Base-by-base conservation (phyloP, 768 basidiomycete genomes). In the Obba rivulosa region DNA sequence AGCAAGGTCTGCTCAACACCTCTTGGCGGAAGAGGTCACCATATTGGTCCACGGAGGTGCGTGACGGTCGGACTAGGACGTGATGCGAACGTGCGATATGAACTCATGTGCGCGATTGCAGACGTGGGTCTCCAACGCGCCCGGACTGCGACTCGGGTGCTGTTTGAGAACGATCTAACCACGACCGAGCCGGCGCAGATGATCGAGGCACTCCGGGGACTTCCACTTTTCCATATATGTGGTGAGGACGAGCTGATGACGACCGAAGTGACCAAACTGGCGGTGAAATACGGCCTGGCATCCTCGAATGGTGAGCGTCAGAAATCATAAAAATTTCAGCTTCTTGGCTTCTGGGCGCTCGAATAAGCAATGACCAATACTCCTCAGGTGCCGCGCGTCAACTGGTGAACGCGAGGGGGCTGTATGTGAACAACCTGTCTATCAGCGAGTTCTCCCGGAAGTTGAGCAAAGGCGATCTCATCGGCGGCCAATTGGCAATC, bases 371-470 rank as follows among this genome's bases (percentile, higher is more conserved):
- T 39, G 39, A 41, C 34, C 25, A 11, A 13, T 14, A 21, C n/a
- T 13, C 4, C n/a, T 17, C 47, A 90, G 89, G 79, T 49, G 83
- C 80, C 39, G 85, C 87, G 1, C 73, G 75, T 35, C 72, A 76
- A 28, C 72, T 91, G 16, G 72, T 87, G 23, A 62, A 74, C 40
- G 73, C 78, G 1, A 79, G 81, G 21, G 90, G 89, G 8, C 66
- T 92, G 13, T 87, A 87, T 61, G 56, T 88, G 34, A 93, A 95
- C 62, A 81, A 83, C 44, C 47, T 57, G 4, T 72, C 75, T 7
- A 70, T 90, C 23, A 64, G 64, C n/a, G 80, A 84, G 51, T 51
- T 69, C 17, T 68, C 71, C 25, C 67, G 69, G 43, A 74, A 62
- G 24, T 57, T 86, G 14, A 54, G 62, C 8, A 55, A 55, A 31